Evolutionary conservation across 192 early-diverging fungal species (phyloP).

Genomic region (Cladochytrium replicatum): DNA sequence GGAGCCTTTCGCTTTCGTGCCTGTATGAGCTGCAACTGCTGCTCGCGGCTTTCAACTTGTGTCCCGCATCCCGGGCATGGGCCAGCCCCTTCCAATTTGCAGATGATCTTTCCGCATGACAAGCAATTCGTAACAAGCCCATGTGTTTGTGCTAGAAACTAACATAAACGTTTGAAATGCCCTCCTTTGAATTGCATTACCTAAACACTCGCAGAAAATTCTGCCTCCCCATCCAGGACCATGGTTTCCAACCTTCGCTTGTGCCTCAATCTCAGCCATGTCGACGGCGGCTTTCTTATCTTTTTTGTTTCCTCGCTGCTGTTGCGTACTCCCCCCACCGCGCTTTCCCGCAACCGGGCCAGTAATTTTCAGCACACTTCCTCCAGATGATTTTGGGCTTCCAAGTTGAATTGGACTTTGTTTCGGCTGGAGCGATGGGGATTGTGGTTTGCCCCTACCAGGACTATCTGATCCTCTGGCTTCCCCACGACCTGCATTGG

Average conservation of each 20-base stretch:
- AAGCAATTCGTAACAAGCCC: conserved; percentile 38
- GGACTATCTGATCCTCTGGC: too few relatives aligned
- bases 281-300: not conserved
- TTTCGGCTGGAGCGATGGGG: too few relatives aligned
- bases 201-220: conserved; percentile 31
- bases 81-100: conserved; percentile 31
- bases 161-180: not conserved
- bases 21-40: conserved; percentile 28
- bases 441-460: too few relatives aligned
- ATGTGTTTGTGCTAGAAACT: conserved; percentile 32
- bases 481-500: too few relatives aligned
- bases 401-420: too few relatives aligned
- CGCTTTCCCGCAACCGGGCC: too few relatives aligned
- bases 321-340: too few relatives aligned
- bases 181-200: conserved; percentile 6
- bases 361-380: too few relatives aligned
- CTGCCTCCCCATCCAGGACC: conserved; percentile 27
- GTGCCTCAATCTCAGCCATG: conserved; percentile 16
- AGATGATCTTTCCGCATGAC: conserved; percentile 38
- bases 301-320: conserved; percentile 13
- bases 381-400: too few relatives aligned
- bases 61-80: conserved; percentile 34
- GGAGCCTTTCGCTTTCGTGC: conserved; percentile 6
- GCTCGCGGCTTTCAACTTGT: conserved; percentile 19
- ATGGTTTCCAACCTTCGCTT: conserved; percentile 31